A percentile compares a stretch with the other conserved stretches of the same genome.
Conservation (phyloP, 495 filamentous ascomycete species). For the Echria macrotheca region DNA sequence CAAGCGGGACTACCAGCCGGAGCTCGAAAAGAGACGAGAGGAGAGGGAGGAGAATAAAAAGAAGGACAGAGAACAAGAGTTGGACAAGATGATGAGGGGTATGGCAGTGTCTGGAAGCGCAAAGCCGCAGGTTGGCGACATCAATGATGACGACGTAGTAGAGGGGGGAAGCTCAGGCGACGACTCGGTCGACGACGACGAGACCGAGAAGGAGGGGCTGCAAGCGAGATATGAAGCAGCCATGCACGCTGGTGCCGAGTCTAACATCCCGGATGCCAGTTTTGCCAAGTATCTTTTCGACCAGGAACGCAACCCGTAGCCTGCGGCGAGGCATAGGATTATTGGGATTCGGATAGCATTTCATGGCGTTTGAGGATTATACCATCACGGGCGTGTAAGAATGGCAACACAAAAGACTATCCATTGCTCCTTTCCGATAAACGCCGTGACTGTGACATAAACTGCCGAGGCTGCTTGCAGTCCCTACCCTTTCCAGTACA, state of each 20-base stretch:
- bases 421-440: conserved; percentile 1
- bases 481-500: too few species aligned
- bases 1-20: conserved; percentile 83
- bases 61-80: conserved; percentile 65
- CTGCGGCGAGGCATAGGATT: neutral
- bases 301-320: conserved; percentile 2
- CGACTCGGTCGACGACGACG: conserved; percentile 44
- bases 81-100: conserved; percentile 89
- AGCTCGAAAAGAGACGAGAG: conserved; percentile 72
- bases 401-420: neutral
- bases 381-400: conserved; percentile 33
- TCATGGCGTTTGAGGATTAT: conserved; percentile 33
- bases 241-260: conserved; percentile 41
- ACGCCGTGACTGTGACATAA: conserved; percentile 14
- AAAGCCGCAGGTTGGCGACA: conserved; percentile 26
- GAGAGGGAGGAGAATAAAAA: conserved; percentile 70
- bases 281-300: conserved; percentile 55
- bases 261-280: conserved; percentile 48
- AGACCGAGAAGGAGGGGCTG: conserved; percentile 54
- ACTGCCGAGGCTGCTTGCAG: too few species aligned
- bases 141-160: conserved; percentile 51
- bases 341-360: conserved; percentile 14
- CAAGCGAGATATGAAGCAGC: conserved; percentile 57
- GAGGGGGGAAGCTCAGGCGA: conserved; percentile 39
- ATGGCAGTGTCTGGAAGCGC: conserved; percentile 61